A percentile compares a stretch with the other conserved stretches of the same genome.
Conservation (phyloP, 192 early-diverging fungal genomes). For the Mortierella hygrophila region DNA sequence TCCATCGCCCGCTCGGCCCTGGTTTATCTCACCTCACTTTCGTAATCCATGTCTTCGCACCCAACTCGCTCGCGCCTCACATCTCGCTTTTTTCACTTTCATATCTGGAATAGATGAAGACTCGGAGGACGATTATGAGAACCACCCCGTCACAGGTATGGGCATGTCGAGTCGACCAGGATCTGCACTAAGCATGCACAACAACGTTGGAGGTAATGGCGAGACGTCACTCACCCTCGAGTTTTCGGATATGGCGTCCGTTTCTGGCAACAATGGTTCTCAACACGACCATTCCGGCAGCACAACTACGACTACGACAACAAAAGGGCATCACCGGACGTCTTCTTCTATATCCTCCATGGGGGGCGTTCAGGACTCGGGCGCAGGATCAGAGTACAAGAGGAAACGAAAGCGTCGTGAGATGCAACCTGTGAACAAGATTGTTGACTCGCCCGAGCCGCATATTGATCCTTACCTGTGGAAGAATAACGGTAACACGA, state of each 20-base stretch:
- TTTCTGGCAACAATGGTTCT: slow-evolving; percentile 13
- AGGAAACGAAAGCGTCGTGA: slow-evolving; percentile 67
- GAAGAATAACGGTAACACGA: slow-evolving; percentile 74
- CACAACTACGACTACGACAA: not conserved
- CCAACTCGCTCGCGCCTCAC: not conserved
- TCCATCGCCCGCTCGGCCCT: not conserved
- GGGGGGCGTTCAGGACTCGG: slow-evolving; percentile 3
- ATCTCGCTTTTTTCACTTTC: not conserved
- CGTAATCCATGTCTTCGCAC: not conserved
- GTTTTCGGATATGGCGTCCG: slow-evolving; percentile 30
- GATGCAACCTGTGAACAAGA: slow-evolving; percentile 72
- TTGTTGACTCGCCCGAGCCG: slow-evolving; percentile 67
- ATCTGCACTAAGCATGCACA: slow-evolving; percentile 37
- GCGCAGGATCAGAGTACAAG: slow-evolving; percentile 19
- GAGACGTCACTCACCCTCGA: slow-evolving; percentile 40
- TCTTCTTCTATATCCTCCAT: slow-evolving; percentile 26
- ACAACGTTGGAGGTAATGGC: slow-evolving; percentile 33
- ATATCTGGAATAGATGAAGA: slow-evolving; percentile 26
- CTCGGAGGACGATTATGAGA: slow-evolving; percentile 27
- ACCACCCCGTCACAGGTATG: slow-evolving; percentile 17
- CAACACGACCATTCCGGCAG: slow-evolving; percentile 1
- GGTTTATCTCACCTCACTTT: not conserved
- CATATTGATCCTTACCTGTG: slow-evolving; percentile 64
- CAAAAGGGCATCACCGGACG: slow-evolving; percentile 4
- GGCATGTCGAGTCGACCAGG: slow-evolving; percentile 37